Evolutionary conservation across 106 monocot genomes (phyloP).

Genomic region (Phalaenopsis aphrodite): DNA sequence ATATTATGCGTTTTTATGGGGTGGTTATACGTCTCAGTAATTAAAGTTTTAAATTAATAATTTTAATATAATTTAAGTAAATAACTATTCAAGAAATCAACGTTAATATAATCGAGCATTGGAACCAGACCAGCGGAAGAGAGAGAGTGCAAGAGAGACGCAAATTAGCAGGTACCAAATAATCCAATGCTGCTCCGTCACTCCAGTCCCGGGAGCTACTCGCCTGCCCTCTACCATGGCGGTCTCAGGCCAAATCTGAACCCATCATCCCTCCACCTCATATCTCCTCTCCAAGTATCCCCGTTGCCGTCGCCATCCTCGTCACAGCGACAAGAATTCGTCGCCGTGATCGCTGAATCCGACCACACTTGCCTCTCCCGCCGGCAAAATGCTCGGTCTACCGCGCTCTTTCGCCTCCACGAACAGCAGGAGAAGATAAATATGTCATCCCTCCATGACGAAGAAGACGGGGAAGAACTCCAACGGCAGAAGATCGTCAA

Average conservation of each 20-base stretch:
- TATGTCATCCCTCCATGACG: neutral
- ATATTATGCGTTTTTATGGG: no score
- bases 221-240: conserved; percentile 13
- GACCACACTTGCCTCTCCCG: conserved; percentile 18
- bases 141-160: no score
- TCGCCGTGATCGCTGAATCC: neutral
- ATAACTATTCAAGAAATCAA: no score
- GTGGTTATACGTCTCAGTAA: no score
- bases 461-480: conserved; percentile 31
- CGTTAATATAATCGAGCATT: no score
- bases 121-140: no score
- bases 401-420: conserved; percentile 23
- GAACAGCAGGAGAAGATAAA: neutral
- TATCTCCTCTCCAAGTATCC: neutral
- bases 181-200: conserved; percentile 16
- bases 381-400: conserved; percentile 41
- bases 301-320: neutral
- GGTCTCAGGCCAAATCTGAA: conserved; percentile 9
- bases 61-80: no score
- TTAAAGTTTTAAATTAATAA: no score
- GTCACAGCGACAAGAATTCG: neutral
- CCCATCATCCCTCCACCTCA: conserved; percentile 2
- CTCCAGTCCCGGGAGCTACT: conserved; percentile 1
- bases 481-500: conserved; percentile 28
- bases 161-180: neutral